A percentile compares a stretch with the other conserved stretches of the same genome.
Evolutionary conservation across 495 filamentous ascomycete genomes (phyloP).

Genomic region (Clavariopsis aquatica): DNA sequence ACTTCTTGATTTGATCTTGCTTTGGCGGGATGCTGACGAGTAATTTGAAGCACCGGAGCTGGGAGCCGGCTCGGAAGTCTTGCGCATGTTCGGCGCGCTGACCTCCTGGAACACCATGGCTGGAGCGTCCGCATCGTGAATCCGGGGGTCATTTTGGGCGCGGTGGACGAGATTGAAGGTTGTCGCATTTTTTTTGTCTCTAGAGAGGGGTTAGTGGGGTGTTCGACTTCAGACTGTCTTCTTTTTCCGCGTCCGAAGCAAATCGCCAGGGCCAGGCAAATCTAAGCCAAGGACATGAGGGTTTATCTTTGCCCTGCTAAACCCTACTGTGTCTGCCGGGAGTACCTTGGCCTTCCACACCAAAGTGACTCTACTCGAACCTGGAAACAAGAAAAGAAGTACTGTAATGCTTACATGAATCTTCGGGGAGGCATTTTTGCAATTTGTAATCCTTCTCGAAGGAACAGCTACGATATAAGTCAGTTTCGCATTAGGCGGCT

Average conservation of each 20-base stretch:
- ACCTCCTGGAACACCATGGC: constrained; percentile 72
- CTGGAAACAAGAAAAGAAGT: no score
- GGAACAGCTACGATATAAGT: neutral
- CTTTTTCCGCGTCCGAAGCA: no score
- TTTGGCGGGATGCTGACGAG: constrained; percentile 36
- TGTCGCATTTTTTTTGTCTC: constrained; percentile 90
- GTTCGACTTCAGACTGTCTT: no score
- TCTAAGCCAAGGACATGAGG: no score
- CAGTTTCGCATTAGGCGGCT: neutral
- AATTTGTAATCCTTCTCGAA: neutral
- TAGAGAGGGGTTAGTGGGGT: constrained; percentile 46
- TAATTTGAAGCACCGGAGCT: constrained; percentile 33
- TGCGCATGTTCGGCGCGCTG: constrained; percentile 32
- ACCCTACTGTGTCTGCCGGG: no score
- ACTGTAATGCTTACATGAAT: constrained; percentile 81
- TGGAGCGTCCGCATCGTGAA: constrained; percentile 80
- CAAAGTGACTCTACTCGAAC: no score
- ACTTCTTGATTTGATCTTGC: constrained; percentile 64
- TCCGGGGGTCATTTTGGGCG: constrained; percentile 92
- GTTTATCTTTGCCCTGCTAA: no score
- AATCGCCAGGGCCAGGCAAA: no score
- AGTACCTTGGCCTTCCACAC: no score
- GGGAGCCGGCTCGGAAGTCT: constrained; percentile 45
- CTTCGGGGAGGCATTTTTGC: constrained; percentile 72
- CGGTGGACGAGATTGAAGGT: constrained; percentile 94